Evolutionary conservation across 2,329 filamentous ascomycete genomes (phyloP).

Genomic region (Nemania sp.): DNA sequence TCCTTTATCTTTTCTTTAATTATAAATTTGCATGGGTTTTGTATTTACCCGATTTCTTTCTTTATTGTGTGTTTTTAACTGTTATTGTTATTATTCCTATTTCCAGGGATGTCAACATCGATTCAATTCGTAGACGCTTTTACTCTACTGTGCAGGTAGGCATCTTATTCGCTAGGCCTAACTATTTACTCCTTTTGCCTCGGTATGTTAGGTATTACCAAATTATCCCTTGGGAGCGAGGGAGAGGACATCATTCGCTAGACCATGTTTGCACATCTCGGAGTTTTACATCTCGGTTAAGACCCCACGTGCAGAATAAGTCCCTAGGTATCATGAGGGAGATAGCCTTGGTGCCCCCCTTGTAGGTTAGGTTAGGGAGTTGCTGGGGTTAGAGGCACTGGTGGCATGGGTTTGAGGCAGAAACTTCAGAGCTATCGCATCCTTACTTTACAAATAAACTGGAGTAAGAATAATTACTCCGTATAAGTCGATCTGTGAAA

Average conservation of each 20-base stretch:
- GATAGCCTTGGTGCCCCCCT: constrained; percentile 6
- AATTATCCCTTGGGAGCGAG: not conserved
- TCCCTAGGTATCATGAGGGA: constrained; percentile 12
- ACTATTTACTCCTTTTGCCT: too few species aligned
- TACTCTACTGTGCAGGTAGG: too few species aligned
- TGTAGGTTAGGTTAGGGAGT: not conserved
- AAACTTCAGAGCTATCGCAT: constrained; percentile 3
- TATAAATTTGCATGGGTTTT: too few species aligned
- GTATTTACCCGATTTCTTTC: too few species aligned
- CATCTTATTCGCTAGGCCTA: too few species aligned
- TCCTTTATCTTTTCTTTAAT: too few species aligned
- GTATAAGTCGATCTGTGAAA: not conserved
- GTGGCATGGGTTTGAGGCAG: not conserved
- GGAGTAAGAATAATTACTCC: not conserved
- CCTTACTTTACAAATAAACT: constrained; percentile 1
- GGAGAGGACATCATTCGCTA: not conserved
- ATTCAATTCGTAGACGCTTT: too few species aligned
- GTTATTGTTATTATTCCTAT: too few species aligned
- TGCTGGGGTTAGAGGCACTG: not conserved
- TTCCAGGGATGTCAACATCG: too few species aligned
- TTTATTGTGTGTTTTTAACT: too few species aligned
- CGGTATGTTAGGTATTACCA: not conserved
- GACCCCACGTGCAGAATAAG: not conserved
- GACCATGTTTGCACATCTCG: not conserved
- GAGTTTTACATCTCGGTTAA: not conserved